These are phyloP conservation scores for Alternaria brassicicola DNA, from an alignment of 2,329 filamentous ascomycete genomes.

Conservation along the genomic window DNA sequence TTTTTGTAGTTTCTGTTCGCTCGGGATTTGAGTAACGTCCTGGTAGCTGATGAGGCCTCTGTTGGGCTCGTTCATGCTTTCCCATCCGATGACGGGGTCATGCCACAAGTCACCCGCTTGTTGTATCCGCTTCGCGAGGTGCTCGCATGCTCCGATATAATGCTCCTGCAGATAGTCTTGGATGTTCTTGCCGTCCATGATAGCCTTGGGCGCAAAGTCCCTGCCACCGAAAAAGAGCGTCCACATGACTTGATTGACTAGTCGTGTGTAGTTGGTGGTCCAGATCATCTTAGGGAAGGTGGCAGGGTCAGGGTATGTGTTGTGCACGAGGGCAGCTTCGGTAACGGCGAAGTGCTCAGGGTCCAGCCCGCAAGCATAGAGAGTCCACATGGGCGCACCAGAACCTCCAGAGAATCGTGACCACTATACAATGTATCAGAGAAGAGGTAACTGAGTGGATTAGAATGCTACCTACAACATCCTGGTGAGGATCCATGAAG, in stretches of 20 bases:
- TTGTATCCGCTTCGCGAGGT: slow-evolving; percentile 82
- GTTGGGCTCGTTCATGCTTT: slow-evolving; percentile 95
- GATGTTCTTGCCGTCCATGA: slow-evolving; percentile 93
- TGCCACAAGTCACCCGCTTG: slow-evolving; percentile 89
- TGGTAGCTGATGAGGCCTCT: slow-evolving; percentile 82
- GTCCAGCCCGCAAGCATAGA: slow-evolving; percentile 92
- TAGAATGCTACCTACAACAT: slow-evolving; percentile 70
- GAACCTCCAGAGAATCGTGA: slow-evolving; percentile 93
- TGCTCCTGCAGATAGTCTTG: slow-evolving; percentile 93
- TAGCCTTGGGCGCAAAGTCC: slow-evolving; percentile 93
- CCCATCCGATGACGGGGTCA: slow-evolving; percentile 90
- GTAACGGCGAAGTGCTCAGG: slow-evolving; percentile 83
- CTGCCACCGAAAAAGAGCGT: slow-evolving; percentile 90
- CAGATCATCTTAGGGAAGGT: slow-evolving; percentile 98
- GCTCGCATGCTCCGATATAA: slow-evolving; percentile 78
- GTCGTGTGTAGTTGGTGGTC: slow-evolving; percentile 93
- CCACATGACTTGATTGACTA: slow-evolving; percentile 89
- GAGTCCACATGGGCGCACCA: slow-evolving; percentile 95
- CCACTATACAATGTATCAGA: slow-evolving; percentile 65
- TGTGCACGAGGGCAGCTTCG: slow-evolving; percentile 92
- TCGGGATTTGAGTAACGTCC: slow-evolving; percentile 80
- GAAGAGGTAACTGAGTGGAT: neutral
- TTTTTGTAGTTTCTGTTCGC: slow-evolving; percentile 88
- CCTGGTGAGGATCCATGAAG: slow-evolving; percentile 99
- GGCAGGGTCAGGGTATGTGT: slow-evolving; percentile 83